Evolutionary conservation across 495 filamentous ascomycete genomes (phyloP), one percentile per base, ranked within the genome.

Genomic region (Aspergillus diversus): DNA sequence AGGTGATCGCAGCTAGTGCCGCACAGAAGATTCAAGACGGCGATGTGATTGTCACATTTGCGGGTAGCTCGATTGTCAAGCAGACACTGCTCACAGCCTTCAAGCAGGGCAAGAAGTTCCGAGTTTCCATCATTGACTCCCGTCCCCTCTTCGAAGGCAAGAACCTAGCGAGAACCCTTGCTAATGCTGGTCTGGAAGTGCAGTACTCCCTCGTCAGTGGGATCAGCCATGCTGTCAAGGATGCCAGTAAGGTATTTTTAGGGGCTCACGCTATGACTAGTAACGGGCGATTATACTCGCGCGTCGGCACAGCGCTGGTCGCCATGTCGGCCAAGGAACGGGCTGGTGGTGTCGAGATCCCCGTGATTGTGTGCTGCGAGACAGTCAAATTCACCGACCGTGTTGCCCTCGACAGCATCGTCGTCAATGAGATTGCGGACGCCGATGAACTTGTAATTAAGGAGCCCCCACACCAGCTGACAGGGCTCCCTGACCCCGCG

Each of bases 321-420:
- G 93, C 95, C n/a, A 90, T 95, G 83, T 88, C 87, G 32, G 95
- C 93, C 27, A 87, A 89, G 62, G 87, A 89, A 52, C 75, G 80
- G 15, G 85, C 85, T 52, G 78, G 80, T 17, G 77, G 78, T 42
- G 77, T 80, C 53, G 78, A 83, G 55, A 84, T 92, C 37, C 91
- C 93, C 3, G 93, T 99, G 43, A 88, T 94, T 35, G 92, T 96
- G 5, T 91, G 91, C 61, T 97, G 93, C 73, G 94, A 99, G 81
- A 93, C 89, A 3, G 86, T 99, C 79, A 99, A 98, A 74, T 97
- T 97, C 76, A 93, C 91, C 27, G 95, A 97, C 66, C 86, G 89
- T 57, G 92, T 97, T 5, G 90, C 92, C 8, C 84, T 96, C 0
- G 95, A 97, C 75, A 90, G 90, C 37, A 93, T 99, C 64, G 92